Base-by-base conservation (phyloP, 306 rosid species). In the Cicer chorassanicum region DNA sequence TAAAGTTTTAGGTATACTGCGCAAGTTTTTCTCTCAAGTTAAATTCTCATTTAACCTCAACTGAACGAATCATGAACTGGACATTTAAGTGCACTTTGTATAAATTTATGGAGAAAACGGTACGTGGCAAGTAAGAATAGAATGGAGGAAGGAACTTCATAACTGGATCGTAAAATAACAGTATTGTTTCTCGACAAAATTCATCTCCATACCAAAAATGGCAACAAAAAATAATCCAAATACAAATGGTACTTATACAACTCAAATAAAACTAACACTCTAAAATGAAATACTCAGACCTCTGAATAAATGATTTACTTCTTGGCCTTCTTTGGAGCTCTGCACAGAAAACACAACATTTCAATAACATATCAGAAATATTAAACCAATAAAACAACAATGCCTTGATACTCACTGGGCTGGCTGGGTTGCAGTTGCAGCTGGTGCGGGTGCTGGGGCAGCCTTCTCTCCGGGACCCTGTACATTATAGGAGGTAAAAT, bases 231-330 rank as follows among this genome's bases (percentile, higher is more conserved):
- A 75, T 64, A 34, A 29, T 67, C 9, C 8, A 9, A 60, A 72
- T 66, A 44, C 67, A 65, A 43, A 65, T 72, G 63, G 68, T 38
- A 59, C 68, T 66, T 12, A 64, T 62, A 78, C 75, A 80, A 82
- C 84, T 65, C 81, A 74, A 68, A 51, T 15, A 61, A 77, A 38
- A 77, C 72, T 60, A 80, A 75, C 4, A 1, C 67, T 81, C 85
- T 81, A 80, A 81, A 85, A 76, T 72, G 14, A 70, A 68, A 50
- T 34, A 67, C 51, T 68, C 42, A 42, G n/a, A 21, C 8, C 64
- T 57, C 40, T 19, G n/a, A 1, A 57, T 5, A n/a, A 12, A 34
- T 38, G 46, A 62, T 39, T 41, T 39, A 63, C 68, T 63, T 63
- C 68, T 63, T 63, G 29, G 68, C 14, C 15, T 63, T 63, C 68